Percentiles rank a stretch among this genome's conserved stretches.
Evolutionary conservation across 129 eudicot species (phyloP).

Genomic region (Centrapalus pauciflorus): DNA sequence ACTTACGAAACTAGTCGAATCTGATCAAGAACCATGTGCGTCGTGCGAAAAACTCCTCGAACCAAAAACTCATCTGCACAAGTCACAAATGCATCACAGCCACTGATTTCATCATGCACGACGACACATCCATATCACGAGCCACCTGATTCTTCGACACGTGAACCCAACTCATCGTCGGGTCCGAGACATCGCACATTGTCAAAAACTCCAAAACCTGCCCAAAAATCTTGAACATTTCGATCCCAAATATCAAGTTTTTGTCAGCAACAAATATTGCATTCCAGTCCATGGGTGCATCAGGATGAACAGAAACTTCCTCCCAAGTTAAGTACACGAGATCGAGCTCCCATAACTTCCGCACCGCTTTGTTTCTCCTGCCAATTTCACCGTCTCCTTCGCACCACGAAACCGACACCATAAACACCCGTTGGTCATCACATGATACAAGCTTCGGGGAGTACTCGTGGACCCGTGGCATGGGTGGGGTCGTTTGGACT

Average conservation of each 20-base stretch:
- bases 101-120: conserved; percentile 70
- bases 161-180: conserved; percentile 53
- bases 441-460: conserved; percentile 63
- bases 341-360: conserved; percentile 92
- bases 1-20: background rate
- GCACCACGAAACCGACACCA: conserved; percentile 91
- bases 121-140: conserved; percentile 67
- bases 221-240: conserved; percentile 93
- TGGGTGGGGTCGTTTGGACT: conserved; percentile 43
- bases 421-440: conserved; percentile 43
- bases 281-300: conserved; percentile 98
- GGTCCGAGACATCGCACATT: conserved; percentile 44
- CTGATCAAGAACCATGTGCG: background rate
- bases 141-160: conserved; percentile 68
- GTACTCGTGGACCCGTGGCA: conserved; percentile 75
- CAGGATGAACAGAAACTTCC: conserved; percentile 70
- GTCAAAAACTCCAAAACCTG: conserved; percentile 91
- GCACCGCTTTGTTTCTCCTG: conserved; percentile 80
- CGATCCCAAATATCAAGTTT: conserved; percentile 66
- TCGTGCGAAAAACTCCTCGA: too few relatives aligned
- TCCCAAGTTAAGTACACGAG: conserved; percentile 40
- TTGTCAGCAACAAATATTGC: conserved; percentile 69
- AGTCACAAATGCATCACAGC: conserved; percentile 65
- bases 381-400: conserved; percentile 97
- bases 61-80: background rate